These are phyloP conservation scores for Pluteus cervinus DNA, from an alignment of 768 basidiomycete genomes.

Conservation along the genomic window DNA sequence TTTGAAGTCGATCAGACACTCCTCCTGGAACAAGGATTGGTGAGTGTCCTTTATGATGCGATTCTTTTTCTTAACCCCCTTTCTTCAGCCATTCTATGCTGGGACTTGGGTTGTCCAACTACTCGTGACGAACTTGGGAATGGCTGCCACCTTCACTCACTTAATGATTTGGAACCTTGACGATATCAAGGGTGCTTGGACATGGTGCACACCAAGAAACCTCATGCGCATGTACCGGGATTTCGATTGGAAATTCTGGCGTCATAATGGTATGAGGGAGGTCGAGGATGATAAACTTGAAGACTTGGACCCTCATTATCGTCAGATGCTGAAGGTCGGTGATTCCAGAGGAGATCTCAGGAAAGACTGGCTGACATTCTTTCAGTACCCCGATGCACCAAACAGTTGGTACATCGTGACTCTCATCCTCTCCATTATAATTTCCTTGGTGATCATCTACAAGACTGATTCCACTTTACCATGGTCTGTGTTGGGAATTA, in stretches of 20 bases:
- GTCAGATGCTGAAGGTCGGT: slow-evolving; percentile 43
- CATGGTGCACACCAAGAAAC: slow-evolving; percentile 33
- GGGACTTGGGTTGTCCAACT: slow-evolving; percentile 40
- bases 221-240: slow-evolving; percentile 25
- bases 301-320: slow-evolving; percentile 42
- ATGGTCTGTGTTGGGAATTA: no score
- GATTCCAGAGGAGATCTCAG: no score
- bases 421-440: slow-evolving; percentile 35
- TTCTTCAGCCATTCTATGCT: slow-evolving; percentile 37
- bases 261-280: slow-evolving; percentile 31
- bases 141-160: slow-evolving; percentile 44
- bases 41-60: no score
- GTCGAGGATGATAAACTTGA: slow-evolving; percentile 17
- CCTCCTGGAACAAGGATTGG: slow-evolving; percentile 37
- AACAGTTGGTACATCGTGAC: slow-evolving; percentile 49
- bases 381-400: no score
- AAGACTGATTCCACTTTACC: slow-evolving; percentile 41
- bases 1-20: slow-evolving; percentile 42
- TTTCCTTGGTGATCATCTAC: slow-evolving; percentile 36
- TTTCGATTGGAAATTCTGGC: slow-evolving; percentile 38
- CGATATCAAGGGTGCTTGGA: slow-evolving; percentile 37
- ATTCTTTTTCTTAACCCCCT: no score
- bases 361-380: no score
- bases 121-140: slow-evolving; percentile 38
- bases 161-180: slow-evolving; percentile 39